Evolutionary conservation across 1,284 basidiomycete genomes (phyloP), one percentile per base, ranked within the genome.

Genomic region (Cutaneotrichosporon cavernicola): DNA sequence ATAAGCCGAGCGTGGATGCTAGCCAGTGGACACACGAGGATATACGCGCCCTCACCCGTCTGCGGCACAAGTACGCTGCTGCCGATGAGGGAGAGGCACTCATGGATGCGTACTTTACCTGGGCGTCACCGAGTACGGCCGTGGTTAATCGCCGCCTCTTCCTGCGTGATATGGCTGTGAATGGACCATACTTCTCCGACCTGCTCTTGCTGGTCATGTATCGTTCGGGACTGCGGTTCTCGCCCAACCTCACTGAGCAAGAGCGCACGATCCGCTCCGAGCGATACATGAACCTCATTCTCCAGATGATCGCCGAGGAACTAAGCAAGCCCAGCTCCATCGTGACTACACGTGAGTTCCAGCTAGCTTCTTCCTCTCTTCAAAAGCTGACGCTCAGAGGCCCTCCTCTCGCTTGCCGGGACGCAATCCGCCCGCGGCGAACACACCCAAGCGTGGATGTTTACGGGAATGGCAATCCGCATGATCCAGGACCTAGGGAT

Each of bases 401-500:
- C 69, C 2, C 62, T 70, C 7, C 43, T 70, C 4, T 61, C 59
- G 7, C 40, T 70, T 1, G 67, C 67, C 1, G 69, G 69, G n/a
- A 65, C 67, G 30, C 62, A 63, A 18, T 65, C 63, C n/a, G 67
- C 69, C 0, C 50, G 62, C 11, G 69, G 69, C n/a, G 60, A 70
- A 46, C 63, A 64, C 21, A 70, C 65, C 13, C 67, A 69, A 57
- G 67, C 69, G 34, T 70, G 69, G 69, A 61, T 70, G 50, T 68
- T 70, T 18, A 68, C 69, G 0, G 69, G 69, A 10, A 62, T 70
- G 63, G 69, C 62, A 47, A 65, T 71, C 32, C 53, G 69, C 32
- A 69, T 69, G 67, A 69, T 71, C 53, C 69, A 71, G 38, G 69
- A 71, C 32, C 61, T 70, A 8, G 69, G 69, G 26, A 70, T 70